Conservation (phyloP, 1,284 basidiomycete species). For the Kalmanozyma brasiliensis region DNA sequence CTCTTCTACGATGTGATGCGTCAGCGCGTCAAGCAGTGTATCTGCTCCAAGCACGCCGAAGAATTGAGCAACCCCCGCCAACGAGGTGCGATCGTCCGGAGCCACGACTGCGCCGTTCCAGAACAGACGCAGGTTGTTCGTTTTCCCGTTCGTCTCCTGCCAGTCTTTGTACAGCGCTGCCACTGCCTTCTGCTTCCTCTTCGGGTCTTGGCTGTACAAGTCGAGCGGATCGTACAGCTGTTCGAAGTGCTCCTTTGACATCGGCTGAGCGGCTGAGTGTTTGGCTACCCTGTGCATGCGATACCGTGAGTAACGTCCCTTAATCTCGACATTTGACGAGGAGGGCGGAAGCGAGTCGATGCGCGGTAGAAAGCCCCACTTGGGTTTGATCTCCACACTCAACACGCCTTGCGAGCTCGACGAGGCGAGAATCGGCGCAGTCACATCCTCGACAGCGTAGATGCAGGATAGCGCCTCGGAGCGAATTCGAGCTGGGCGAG, state of each 20-base stretch:
- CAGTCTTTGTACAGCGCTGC: conserved; percentile 32
- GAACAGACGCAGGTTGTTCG: conserved; percentile 44
- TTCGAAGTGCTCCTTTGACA: conserved; percentile 23
- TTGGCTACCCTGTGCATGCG: conserved; percentile 38
- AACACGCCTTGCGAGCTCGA: conserved; percentile 10
- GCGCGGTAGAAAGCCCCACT: conserved; percentile 44
- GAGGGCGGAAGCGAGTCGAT: conserved; percentile 17
- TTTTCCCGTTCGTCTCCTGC: conserved; percentile 17
- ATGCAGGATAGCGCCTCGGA: conserved; percentile 20
- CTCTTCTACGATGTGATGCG: conserved; percentile 4
- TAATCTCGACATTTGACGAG: conserved; percentile 40
- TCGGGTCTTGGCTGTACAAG: conserved; percentile 24
- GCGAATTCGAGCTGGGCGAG: conserved; percentile 24
- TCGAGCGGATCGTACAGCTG: conserved; percentile 44
- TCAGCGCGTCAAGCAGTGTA: conserved; percentile 7
- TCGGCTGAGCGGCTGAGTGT: neutral
- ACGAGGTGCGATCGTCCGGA: conserved; percentile 8
- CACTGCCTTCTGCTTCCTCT: conserved; percentile 26
- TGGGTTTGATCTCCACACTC: conserved; percentile 50
- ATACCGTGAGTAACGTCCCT: conserved; percentile 35
- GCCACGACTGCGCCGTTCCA: conserved; percentile 34
- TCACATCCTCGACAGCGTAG: conserved; percentile 45
- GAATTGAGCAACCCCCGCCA: conserved; percentile 7
- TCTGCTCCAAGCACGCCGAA: conserved; percentile 5
- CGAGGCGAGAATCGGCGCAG: conserved; percentile 13